These are phyloP conservation scores for Arxiozyma bovina DNA, from an alignment of 1,139 yeast genomes.

Conservation along the genomic window DNA sequence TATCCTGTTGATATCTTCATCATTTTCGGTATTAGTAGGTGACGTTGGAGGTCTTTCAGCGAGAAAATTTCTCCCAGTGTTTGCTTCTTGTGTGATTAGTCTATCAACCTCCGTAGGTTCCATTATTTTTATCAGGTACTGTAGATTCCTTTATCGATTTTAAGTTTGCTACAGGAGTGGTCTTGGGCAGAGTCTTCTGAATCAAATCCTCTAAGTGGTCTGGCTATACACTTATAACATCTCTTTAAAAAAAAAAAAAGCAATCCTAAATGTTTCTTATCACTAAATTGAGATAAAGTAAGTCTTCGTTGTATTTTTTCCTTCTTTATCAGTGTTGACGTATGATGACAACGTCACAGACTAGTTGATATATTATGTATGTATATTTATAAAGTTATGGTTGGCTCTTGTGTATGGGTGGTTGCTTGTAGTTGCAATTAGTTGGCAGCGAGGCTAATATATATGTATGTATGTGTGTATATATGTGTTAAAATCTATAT, in stretches of 20 bases:
- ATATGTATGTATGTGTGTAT: no score
- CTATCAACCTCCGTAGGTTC: neutral
- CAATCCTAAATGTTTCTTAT: neutral
- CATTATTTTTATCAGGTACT: neutral
- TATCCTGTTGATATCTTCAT: constrained; percentile 12
- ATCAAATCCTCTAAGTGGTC: neutral
- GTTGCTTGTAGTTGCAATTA: no score
- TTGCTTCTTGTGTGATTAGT: neutral
- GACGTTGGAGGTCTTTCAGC: neutral
- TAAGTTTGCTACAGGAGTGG: neutral
- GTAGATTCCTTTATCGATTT: no score
- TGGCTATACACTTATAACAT: no score
- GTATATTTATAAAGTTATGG: no score
- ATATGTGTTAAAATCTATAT: no score
- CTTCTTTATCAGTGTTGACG: neutral
- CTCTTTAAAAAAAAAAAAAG: no score
- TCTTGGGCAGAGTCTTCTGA: neutral
- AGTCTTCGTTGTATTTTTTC: neutral
- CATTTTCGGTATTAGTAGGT: neutral
- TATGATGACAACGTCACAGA: neutral
- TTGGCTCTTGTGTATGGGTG: no score
- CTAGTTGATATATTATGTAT: no score
- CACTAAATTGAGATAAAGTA: neutral
- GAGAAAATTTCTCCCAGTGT: neutral
- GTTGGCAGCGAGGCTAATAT: no score